phyloP scores from a whole-genome alignment of 768 basidiomycete species.

The Mycena rosella region DNA sequence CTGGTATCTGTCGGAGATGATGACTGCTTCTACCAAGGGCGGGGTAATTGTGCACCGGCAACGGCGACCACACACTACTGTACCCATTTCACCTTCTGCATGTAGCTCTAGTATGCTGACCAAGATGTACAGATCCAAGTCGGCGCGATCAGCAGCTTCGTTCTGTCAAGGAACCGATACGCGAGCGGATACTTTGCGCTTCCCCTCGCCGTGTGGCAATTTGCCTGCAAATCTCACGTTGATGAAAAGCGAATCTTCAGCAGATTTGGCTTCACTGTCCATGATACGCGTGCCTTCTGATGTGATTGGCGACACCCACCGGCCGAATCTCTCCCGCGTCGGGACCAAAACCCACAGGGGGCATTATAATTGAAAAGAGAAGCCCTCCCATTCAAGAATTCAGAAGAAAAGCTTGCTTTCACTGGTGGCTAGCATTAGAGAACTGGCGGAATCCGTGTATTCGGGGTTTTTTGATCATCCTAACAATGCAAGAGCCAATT shows the following conservation, averaged over 20 bases:
- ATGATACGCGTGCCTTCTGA: no score
- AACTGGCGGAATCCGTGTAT: no score
- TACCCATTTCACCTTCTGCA: background rate
- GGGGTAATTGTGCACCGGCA: background rate
- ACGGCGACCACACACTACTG: background rate
- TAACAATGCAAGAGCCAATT: no score
- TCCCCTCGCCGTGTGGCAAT: conserved; percentile 38
- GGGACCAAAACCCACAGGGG: no score
- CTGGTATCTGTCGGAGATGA: background rate
- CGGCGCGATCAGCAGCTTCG: conserved; percentile 35
- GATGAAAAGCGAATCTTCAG: background rate
- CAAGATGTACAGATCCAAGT: background rate
- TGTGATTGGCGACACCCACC: no score
- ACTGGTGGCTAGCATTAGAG: no score
- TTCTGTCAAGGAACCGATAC: conserved; percentile 34
- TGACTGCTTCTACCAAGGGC: background rate
- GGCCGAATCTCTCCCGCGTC: no score
- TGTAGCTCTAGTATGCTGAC: background rate
- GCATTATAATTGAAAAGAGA: no score
- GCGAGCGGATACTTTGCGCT: conserved; percentile 40
- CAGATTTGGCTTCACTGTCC: background rate
- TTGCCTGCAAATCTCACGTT: conserved; percentile 38
- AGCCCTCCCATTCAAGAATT: no score
- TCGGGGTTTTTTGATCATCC: no score
- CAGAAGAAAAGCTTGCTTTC: no score